Percentiles rank a stretch among this genome's conserved stretches.
Conservation (phyloP, 805 yeast species). For the Wickerhamiella azymoides region DNA sequence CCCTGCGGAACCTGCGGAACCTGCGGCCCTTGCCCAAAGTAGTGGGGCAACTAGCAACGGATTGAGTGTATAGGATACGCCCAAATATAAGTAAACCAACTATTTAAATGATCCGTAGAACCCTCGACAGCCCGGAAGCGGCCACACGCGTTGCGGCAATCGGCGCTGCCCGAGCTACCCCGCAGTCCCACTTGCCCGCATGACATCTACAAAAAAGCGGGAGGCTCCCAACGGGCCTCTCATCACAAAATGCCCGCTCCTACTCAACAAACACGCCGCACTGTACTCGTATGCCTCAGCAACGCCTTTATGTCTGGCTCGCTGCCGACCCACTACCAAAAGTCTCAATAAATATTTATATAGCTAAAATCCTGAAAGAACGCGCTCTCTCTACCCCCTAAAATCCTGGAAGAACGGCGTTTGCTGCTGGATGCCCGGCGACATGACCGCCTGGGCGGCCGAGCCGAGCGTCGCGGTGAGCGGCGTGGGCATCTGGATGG, state of each 20-base stretch:
- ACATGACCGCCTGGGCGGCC: constrained; percentile 27
- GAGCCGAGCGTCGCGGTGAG: constrained; percentile 29
- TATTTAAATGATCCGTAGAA: no score
- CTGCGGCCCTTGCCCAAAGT: background rate
- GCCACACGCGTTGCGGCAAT: no score
- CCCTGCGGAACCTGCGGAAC: background rate
- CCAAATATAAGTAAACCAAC: no score
- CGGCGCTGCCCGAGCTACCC: no score
- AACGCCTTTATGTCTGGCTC: background rate
- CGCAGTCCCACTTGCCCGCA: no score
- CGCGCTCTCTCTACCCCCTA: background rate
- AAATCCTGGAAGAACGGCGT: constrained; percentile 9
- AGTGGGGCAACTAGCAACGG: background rate
- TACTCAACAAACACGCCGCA: background rate
- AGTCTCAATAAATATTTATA: background rate
- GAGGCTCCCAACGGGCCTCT: background rate
- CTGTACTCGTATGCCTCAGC: background rate
- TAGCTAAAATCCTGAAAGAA: background rate
- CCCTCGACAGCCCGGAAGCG: no score
- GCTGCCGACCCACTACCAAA: background rate
- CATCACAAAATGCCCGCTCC: background rate
- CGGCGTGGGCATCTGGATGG: constrained; percentile 24
- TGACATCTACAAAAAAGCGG: background rate
- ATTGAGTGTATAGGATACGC: background rate
- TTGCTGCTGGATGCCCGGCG: constrained; percentile 12